A percentile compares a stretch with the other conserved stretches of the same genome.
These are phyloP conservation scores for Thelonectria rubi DNA, from an alignment of 2,329 filamentous ascomycete species.

Conservation along the genomic window DNA sequence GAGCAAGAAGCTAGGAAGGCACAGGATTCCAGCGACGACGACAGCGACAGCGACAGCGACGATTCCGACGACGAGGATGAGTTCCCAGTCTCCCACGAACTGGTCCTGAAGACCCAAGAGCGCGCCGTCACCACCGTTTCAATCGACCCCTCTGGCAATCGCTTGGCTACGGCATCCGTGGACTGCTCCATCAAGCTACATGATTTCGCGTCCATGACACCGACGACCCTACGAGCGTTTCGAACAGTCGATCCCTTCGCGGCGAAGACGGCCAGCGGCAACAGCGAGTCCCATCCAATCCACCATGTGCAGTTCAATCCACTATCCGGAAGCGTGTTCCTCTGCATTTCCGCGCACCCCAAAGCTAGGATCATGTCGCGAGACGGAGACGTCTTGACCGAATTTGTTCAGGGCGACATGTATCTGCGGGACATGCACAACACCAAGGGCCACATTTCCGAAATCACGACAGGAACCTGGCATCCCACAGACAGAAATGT, in stretches of 20 bases:
- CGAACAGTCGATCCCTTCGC: constrained; percentile 88
- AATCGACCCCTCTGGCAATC: constrained; percentile 83
- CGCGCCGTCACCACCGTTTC: constrained; percentile 85
- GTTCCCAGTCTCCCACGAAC: constrained; percentile 91
- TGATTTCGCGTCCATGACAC: constrained; percentile 95
- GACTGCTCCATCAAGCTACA: constrained; percentile 93
- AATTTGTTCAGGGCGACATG: constrained; percentile 98
- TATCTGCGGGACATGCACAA: constrained; percentile 97
- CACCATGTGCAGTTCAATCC: constrained; percentile 90
- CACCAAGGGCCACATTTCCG: constrained; percentile 95
- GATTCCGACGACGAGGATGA: constrained; percentile 80
- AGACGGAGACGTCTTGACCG: constrained; percentile 84
- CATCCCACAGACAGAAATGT: constrained; percentile 85
- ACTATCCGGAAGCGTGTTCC: constrained; percentile 78
- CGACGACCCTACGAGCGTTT: constrained; percentile 92
- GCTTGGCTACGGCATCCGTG: constrained; percentile 88
- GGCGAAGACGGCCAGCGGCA: constrained; percentile 69
- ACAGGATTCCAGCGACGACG: constrained; percentile 58
- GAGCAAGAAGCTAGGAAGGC: constrained; percentile 33
- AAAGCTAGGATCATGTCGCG: constrained; percentile 90
- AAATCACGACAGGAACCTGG: constrained; percentile 90
- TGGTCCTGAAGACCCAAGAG: constrained; percentile 92
- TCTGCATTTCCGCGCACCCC: constrained; percentile 88
- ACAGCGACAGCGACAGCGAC: constrained; percentile 58
- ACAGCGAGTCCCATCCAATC: constrained; percentile 85